Percentiles rank a stretch among this genome's conserved stretches.
Conservation (phyloP, 1,139 yeast genomes). For the Chernovozyma sophiae-reginae region DNA sequence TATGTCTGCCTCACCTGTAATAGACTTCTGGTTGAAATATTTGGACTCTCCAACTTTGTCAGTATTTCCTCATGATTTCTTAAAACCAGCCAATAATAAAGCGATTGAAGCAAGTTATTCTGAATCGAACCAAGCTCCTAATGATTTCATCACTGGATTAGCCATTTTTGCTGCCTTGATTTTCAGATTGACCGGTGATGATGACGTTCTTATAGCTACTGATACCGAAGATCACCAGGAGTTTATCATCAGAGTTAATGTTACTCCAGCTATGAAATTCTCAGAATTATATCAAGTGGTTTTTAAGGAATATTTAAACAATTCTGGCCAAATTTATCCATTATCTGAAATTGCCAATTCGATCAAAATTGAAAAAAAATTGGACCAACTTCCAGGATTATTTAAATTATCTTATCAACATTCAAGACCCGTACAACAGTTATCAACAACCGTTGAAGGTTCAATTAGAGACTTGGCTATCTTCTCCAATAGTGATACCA, state of each 20-base stretch:
- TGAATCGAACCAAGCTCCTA: conserved; percentile 6
- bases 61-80: conserved; percentile 82
- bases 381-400: conserved; percentile 58
- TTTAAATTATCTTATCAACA: conserved; percentile 65
- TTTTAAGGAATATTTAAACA: conserved; percentile 36
- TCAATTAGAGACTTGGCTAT: conserved; percentile 64
- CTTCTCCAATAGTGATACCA: conserved; percentile 19
- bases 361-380: conserved; percentile 45
- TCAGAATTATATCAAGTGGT: conserved; percentile 47
- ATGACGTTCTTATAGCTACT: conserved; percentile 83
- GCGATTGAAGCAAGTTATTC: conserved; percentile 57
- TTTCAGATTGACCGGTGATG: conserved; percentile 87
- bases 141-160: conserved; percentile 50
- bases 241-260: conserved; percentile 58
- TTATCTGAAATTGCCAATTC: conserved; percentile 55
- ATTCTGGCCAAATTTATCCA: conserved; percentile 38
- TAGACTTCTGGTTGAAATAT: conserved; percentile 59
- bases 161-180: conserved; percentile 71
- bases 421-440: conserved; percentile 34
- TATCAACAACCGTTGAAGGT: conserved; percentile 47
- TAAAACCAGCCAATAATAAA: conserved; percentile 70
- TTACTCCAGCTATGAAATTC: conserved; percentile 55
- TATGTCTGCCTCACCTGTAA: not conserved
- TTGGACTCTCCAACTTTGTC: conserved; percentile 82
- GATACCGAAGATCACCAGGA: conserved; percentile 39